A percentile compares a stretch with the other conserved stretches of the same genome.
These are phyloP conservation scores for Stylosanthes scabra DNA, from an alignment of 331 rosid species.

Conservation along the genomic window DNA sequence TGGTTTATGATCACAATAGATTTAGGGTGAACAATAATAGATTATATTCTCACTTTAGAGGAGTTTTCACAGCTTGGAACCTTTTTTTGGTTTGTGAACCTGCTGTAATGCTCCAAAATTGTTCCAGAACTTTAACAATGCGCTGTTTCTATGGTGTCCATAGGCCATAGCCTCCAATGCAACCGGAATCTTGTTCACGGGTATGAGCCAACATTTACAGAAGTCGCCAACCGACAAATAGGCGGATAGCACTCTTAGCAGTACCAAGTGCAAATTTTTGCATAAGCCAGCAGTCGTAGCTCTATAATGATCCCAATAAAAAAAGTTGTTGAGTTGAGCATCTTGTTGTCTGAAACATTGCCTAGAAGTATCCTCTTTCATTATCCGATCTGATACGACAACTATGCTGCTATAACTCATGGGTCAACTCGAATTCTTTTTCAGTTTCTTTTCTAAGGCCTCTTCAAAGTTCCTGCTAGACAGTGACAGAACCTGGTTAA, in stretches of 20 bases:
- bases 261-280: no score
- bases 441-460: constrained; percentile 63
- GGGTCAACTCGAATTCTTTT: constrained; percentile 48
- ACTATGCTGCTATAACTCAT: constrained; percentile 32
- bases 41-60: no score
- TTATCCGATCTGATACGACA: constrained; percentile 21
- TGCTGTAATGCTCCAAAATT: constrained; percentile 19
- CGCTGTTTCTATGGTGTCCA: neutral
- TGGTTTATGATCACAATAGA: neutral
- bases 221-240: constrained; percentile 9
- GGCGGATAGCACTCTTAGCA: no score
- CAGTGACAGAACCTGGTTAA: constrained; percentile 81
- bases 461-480: constrained; percentile 58
- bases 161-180: constrained; percentile 14
- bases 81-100: constrained; percentile 5
- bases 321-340: constrained; percentile 25
- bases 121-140: constrained; percentile 16
- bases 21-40: no score
- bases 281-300: constrained; percentile 1
- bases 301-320: neutral
- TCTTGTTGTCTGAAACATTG: constrained; percentile 18
- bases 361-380: constrained; percentile 31
- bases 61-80: neutral
- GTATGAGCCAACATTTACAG: neutral
- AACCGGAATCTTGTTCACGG: constrained; percentile 19